These are phyloP conservation scores for Pseudopyricularia javanii DNA, from an alignment of 2,329 filamentous ascomycete species.

Conservation along the genomic window DNA sequence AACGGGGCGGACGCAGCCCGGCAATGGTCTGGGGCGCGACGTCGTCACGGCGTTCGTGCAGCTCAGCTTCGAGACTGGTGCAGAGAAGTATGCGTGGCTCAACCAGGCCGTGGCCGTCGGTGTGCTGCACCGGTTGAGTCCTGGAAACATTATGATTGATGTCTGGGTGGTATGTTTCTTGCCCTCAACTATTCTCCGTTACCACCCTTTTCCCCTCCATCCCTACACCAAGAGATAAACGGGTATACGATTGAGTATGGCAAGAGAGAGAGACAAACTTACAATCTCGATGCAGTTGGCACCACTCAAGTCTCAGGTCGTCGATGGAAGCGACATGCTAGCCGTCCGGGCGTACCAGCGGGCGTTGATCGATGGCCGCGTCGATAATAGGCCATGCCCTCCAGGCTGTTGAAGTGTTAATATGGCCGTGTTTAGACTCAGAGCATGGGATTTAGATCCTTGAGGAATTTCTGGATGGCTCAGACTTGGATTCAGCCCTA, in stretches of 20 bases:
- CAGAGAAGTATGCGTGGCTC: background rate
- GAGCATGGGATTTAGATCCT: too few species aligned
- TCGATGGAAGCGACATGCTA: background rate
- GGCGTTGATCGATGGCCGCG: too few species aligned
- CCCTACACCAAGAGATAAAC: too few species aligned
- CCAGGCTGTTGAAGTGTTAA: too few species aligned
- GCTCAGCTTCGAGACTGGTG: background rate
- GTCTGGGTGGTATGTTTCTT: background rate
- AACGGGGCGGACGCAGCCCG: background rate
- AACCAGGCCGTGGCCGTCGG: background rate
- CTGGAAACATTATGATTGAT: background rate
- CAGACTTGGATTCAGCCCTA: too few species aligned
- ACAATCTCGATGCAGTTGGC: background rate
- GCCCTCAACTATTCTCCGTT: background rate
- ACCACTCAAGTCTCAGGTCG: background rate
- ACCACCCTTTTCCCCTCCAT: background rate
- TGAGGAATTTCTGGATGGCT: too few species aligned
- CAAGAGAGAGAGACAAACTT: background rate
- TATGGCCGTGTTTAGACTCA: too few species aligned
- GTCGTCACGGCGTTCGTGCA: background rate
- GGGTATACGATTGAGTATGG: too few species aligned
- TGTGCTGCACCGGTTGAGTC: background rate
- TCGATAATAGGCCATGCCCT: too few species aligned
- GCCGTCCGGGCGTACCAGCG: background rate
- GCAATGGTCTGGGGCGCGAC: background rate